Conservation (phyloP, 1,284 basidiomycete genomes). For the Cutaneotrichosporon cutaneum region DNA sequence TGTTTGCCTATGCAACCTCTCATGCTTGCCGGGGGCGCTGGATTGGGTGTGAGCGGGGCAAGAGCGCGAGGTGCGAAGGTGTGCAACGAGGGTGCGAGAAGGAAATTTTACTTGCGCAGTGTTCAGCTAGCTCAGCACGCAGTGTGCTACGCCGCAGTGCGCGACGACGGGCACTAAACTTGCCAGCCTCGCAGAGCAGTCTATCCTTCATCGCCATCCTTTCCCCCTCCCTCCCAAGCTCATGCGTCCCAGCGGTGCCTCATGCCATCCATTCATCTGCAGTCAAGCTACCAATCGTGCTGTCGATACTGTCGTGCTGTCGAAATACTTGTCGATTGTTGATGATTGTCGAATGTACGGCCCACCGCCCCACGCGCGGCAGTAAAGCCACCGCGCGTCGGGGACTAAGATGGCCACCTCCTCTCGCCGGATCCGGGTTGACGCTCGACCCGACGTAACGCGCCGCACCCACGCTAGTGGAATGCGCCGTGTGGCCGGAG, state of each 20-base stretch:
- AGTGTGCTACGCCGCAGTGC: too few relatives aligned
- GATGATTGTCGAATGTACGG: conserved; percentile 30
- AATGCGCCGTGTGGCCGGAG: conserved; percentile 22
- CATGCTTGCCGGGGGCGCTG: conserved; percentile 10
- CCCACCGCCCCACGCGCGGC: conserved; percentile 40
- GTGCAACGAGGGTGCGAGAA: not conserved
- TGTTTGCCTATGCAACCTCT: conserved; percentile 24
- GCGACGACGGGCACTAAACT: too few relatives aligned
- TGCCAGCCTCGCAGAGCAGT: too few relatives aligned
- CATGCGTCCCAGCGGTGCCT: too few relatives aligned
- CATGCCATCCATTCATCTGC: too few relatives aligned
- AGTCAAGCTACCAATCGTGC: not conserved
- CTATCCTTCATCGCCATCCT: too few relatives aligned
- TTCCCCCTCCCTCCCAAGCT: too few relatives aligned
- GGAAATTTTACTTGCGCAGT: not conserved
- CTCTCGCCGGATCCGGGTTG: conserved; percentile 40
- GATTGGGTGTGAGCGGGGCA: not conserved
- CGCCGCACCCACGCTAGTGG: not conserved
- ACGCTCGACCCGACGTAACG: conserved; percentile 40
- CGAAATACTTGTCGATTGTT: not conserved
- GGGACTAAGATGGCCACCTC: conserved; percentile 39
- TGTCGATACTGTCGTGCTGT: not conserved
- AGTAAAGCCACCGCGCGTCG: conserved; percentile 19
- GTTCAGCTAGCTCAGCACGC: too few relatives aligned
- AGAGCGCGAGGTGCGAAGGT: not conserved